Evolutionary conservation across 805 yeast species (phyloP).

Genomic region (Metschnikowia cerradonensis): DNA sequence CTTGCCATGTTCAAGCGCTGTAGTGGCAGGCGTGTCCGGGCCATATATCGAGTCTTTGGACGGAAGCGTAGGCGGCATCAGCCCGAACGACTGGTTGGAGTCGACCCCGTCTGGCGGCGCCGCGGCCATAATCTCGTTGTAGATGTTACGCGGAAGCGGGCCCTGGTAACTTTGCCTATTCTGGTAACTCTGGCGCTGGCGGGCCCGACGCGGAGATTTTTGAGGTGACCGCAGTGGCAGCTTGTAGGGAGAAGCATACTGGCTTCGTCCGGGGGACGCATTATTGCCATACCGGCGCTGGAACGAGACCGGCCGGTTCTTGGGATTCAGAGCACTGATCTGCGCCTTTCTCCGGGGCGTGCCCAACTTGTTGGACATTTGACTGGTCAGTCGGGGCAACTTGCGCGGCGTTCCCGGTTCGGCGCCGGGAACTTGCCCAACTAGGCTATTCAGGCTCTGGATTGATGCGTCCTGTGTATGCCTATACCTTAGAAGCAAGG

Average conservation of each 20-base stretch:
- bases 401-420: constrained; percentile 11
- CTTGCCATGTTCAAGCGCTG: constrained; percentile 5
- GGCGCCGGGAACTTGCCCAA: constrained; percentile 2
- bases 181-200: constrained; percentile 9
- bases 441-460: neutral
- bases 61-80: constrained; percentile 40
- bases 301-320: constrained; percentile 39
- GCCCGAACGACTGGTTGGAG: constrained; percentile 13
- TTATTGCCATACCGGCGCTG: constrained; percentile 33
- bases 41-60: constrained; percentile 32
- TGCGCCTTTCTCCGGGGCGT: constrained; percentile 23
- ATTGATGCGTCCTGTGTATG: constrained; percentile 33
- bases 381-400: constrained; percentile 14
- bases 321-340: constrained; percentile 31
- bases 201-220: constrained; percentile 21
- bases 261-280: constrained; percentile 16
- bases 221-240: constrained; percentile 19
- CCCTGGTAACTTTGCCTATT: constrained; percentile 20
- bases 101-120: constrained; percentile 3
- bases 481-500: constrained; percentile 42
- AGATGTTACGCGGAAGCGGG: constrained; percentile 39
- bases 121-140: constrained; percentile 37
- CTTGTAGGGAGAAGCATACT: constrained; percentile 28
- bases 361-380: constrained; percentile 8
- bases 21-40: constrained; percentile 10